Base-by-base conservation (phyloP, 225 moss, liverwort and hornwort genomes). In the Takakia lepidozioides region DNA sequence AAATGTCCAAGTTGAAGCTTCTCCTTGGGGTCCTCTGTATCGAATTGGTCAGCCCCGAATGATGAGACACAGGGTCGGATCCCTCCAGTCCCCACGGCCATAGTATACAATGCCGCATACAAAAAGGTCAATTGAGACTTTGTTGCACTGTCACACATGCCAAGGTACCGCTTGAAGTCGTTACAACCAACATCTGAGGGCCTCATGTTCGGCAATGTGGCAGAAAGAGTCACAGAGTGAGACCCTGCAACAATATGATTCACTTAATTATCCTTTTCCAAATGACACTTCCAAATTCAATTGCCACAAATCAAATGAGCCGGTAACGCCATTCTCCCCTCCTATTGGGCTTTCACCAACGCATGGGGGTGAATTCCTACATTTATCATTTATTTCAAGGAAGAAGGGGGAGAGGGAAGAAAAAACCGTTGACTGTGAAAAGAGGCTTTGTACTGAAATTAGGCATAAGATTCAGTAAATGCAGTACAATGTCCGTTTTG, bases 21-120 rank as follows among this genome's bases (percentile, higher is more conserved):
- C 62, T 82, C 76, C 0, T 25, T 14, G 0, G 23, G 7, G 20
- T 76, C 68, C 0, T 10, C 32, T 13, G 54, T 64, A 19, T 78
- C 77, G 2, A 78, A 78, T 29, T 78, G 77, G 56, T 82, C 76
- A 0, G 76, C 81, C 1, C 76, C 81, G 2, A 82, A 43, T 0
- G 76, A 35, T 15, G 69, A 63, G 6, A 73, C 81, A 14, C 66
- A 50, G 1, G 73, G 61, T 43, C 77, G 73, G 19, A 77, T 67
- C 1, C 42, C 70, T 4, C 69, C 77, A 0, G 63, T 55, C 11
- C 77, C 82, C 5, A 68, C 18, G 13, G 73, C 82, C 21, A 74
- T 67, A 0, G 77, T 10, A 35, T 74, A 78, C 0, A 82, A 39
- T 3, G 70, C 70, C 0, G 19, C 3, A 24, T 74, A 74, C 0